Conservation (phyloP, 2,329 filamentous ascomycete genomes). For the Cercospora sesami region DNA sequence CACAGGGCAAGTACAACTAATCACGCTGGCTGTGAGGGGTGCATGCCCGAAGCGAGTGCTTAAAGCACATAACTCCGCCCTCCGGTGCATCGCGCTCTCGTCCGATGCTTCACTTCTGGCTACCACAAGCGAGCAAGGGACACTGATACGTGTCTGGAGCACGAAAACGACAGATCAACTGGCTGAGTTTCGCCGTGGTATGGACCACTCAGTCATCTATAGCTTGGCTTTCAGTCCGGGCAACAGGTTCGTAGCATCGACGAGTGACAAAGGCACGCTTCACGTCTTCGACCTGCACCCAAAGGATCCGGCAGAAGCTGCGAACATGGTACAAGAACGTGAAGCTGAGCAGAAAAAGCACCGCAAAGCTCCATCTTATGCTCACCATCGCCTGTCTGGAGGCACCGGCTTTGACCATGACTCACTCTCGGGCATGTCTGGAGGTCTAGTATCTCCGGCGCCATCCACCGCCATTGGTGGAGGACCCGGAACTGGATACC, state of each 20-base stretch:
- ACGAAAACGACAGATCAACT: conserved; percentile 77
- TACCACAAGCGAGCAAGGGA: conserved; percentile 90
- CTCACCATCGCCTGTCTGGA: conserved; percentile 27
- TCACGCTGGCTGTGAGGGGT: conserved; percentile 67
- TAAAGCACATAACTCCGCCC: conserved; percentile 76
- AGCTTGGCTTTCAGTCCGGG: conserved; percentile 84
- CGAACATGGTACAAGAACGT: conserved; percentile 9
- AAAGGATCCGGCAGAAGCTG: conserved; percentile 33
- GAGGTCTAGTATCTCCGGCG: conserved; percentile 30
- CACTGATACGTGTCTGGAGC: conserved; percentile 81
- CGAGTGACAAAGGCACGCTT: conserved; percentile 93
- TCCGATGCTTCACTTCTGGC: conserved; percentile 78
- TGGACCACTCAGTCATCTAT: conserved; percentile 84
- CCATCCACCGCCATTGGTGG: conserved; percentile 24
- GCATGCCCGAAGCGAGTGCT: conserved; percentile 81
- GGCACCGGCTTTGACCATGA: conserved; percentile 26
- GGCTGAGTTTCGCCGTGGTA: conserved; percentile 81
- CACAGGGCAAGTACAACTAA: conserved; percentile 82
- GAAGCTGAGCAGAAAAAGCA: conserved; percentile 21
- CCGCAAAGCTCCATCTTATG: conserved; percentile 27
- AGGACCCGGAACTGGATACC: conserved; percentile 25
- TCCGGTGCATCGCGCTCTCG: conserved; percentile 78
- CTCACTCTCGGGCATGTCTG: conserved; percentile 30
- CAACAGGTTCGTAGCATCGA: conserved; percentile 78
- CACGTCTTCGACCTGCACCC: conserved; percentile 87